These are phyloP conservation scores for Scopulariopsis brevicaulis DNA, from an alignment of 2,329 filamentous ascomycete species.

Conservation along the genomic window DNA sequence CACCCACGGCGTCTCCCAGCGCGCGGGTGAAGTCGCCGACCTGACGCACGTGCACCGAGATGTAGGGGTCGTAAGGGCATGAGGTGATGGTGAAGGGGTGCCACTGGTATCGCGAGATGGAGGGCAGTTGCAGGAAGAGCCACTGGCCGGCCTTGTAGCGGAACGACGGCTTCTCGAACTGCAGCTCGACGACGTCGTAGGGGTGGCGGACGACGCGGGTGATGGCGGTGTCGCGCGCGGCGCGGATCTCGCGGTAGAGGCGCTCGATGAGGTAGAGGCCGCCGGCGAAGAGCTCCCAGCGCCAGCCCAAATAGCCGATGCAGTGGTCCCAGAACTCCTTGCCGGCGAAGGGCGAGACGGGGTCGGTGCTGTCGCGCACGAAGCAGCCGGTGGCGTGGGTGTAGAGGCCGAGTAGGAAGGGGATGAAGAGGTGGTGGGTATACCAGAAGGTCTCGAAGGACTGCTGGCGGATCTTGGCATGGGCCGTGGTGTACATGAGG, in stretches of 20 bases:
- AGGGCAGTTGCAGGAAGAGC: conserved; percentile 78
- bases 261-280: conserved; percentile 80
- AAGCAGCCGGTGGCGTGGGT: conserved; percentile 95
- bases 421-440: conserved; percentile 93
- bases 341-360: conserved; percentile 77
- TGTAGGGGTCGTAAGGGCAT: conserved; percentile 78
- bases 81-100: conserved; percentile 92
- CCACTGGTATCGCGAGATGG: conserved; percentile 73
- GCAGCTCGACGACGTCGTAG: conserved; percentile 85
- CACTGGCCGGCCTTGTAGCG: conserved; percentile 88
- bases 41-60: conserved; percentile 78
- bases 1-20: conserved; percentile 72
- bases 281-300: conserved; percentile 87
- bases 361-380: conserved; percentile 66
- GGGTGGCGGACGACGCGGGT: conserved; percentile 92
- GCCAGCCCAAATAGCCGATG: conserved; percentile 91
- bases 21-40: conserved; percentile 79
- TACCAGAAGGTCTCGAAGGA: conserved; percentile 99
- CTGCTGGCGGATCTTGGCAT: conserved; percentile 88
- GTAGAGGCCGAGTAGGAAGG: conserved; percentile 87
- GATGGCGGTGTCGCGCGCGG: conserved; percentile 75
- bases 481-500: conserved; percentile 93
- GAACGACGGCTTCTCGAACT: conserved; percentile 82
- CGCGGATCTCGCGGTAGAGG: conserved; percentile 81
- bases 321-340: conserved; percentile 82